A percentile compares a stretch with the other conserved stretches of the same genome.
Conservation (phyloP, 2,329 filamentous ascomycete genomes). For the Colletotrichum kahawae region DNA sequence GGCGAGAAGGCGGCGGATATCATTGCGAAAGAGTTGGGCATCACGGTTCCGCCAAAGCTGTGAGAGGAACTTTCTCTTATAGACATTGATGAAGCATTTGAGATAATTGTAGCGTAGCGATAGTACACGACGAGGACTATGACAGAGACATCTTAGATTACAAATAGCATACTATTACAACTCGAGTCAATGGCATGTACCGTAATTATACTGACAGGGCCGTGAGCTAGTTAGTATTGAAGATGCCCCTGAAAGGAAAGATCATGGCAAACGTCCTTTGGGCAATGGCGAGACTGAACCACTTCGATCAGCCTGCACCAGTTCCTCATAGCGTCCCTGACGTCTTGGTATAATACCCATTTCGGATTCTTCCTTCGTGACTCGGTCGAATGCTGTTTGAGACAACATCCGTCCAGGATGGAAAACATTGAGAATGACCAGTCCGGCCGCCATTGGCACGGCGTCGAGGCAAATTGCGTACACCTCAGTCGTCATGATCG, state of each 20-base stretch:
- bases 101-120: background rate
- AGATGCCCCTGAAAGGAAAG: background rate
- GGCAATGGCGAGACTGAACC: background rate
- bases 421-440: background rate
- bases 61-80: background rate
- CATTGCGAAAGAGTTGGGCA: constrained; percentile 40
- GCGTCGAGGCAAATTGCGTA: background rate
- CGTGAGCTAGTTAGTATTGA: background rate
- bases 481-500: background rate
- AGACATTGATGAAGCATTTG: background rate
- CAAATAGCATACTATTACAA: background rate
- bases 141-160: background rate
- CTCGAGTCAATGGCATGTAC: fast-evolving
- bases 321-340: background rate
- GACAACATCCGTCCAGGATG: background rate
- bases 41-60: background rate
- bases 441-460: background rate
- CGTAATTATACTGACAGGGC: background rate
- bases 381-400: background rate
- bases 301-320: background rate
- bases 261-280: background rate
- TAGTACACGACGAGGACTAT: background rate
- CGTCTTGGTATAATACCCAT: background rate
- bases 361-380: background rate
- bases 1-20: constrained; percentile 53